Conservation (phyloP, 2,329 filamentous ascomycete species). For the Exophiala alcalophila region DNA sequence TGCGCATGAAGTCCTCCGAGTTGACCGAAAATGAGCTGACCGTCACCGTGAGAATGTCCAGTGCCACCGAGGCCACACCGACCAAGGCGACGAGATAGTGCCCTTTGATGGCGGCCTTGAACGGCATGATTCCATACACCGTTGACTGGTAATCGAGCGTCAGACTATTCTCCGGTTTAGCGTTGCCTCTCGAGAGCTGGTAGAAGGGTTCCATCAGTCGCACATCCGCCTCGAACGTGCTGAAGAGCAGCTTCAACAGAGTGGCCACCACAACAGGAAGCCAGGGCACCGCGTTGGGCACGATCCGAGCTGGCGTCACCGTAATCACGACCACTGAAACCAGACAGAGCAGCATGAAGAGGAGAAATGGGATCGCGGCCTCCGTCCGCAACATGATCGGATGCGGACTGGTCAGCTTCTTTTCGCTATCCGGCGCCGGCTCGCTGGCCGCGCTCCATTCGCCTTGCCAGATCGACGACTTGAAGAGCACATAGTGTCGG, state of each 20-base stretch:
- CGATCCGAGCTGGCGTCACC: constrained; percentile 38
- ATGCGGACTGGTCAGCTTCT: constrained; percentile 39
- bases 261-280: constrained; percentile 47
- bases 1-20: constrained; percentile 38
- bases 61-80: constrained; percentile 44
- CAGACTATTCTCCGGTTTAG: constrained; percentile 44
- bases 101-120: constrained; percentile 43
- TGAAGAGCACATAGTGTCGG: constrained; percentile 49
- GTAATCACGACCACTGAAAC: constrained; percentile 43
- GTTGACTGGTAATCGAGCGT: constrained; percentile 51
- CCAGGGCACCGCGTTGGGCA: constrained; percentile 44
- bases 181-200: constrained; percentile 44
- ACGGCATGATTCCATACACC: constrained; percentile 44
- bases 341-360: constrained; percentile 40
- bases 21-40: constrained; percentile 48
- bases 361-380: constrained; percentile 42
- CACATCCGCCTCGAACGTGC: constrained; percentile 47
- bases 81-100: constrained; percentile 48
- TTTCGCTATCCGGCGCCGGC: constrained; percentile 29
- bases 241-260: constrained; percentile 47
- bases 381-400: constrained; percentile 45
- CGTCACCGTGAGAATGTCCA: constrained; percentile 49
- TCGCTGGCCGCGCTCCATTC: constrained; percentile 43
- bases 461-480: constrained; percentile 52
- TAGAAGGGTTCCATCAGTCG: constrained; percentile 51